These are phyloP conservation scores for Metschnikowia corniflorae DNA, from an alignment of 805 yeast genomes.

Conservation along the genomic window DNA sequence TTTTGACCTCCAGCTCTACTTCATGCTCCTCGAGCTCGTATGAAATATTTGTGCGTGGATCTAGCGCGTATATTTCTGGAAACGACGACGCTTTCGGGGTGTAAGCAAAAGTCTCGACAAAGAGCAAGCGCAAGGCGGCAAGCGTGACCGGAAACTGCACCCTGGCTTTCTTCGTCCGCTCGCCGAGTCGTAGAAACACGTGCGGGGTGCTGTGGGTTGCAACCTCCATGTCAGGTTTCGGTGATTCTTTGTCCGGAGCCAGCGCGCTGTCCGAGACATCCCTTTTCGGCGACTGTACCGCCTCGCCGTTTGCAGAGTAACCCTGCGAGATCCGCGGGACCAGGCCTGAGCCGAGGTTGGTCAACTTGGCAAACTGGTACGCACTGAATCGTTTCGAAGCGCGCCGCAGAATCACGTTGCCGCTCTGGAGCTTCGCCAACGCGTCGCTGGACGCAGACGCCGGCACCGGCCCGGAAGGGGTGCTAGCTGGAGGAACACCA, in stretches of 20 bases:
- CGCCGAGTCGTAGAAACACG: constrained; percentile 50
- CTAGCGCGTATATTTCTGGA: constrained; percentile 76
- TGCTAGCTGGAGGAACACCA: neutral
- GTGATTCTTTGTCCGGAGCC: neutral
- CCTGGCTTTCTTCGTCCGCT: constrained; percentile 52
- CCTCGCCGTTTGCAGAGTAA: neutral
- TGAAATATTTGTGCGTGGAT: constrained; percentile 52
- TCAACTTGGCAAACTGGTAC: constrained; percentile 78
- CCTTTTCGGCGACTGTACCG: too few relatives aligned
- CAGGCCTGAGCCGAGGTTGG: constrained; percentile 33
- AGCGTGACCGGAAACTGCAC: constrained; percentile 45
- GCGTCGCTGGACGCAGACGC: constrained; percentile 47
- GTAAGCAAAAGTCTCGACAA: constrained; percentile 84
- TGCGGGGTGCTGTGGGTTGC: neutral
- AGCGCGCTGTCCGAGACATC: neutral
- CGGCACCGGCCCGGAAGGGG: neutral
- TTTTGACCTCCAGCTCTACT: constrained; percentile 50
- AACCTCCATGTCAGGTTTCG: too few relatives aligned
- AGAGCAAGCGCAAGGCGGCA: constrained; percentile 60
- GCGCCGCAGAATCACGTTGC: constrained; percentile 80
- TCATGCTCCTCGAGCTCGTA: constrained; percentile 78
- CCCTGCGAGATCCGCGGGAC: constrained; percentile 14
- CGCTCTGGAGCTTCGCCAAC: constrained; percentile 71
- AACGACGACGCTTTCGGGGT: constrained; percentile 68
- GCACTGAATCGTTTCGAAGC: constrained; percentile 95